phyloP scores from a whole-genome alignment of 2,329 filamentous ascomycete genomes.

The Ascochyta koolunga region DNA sequence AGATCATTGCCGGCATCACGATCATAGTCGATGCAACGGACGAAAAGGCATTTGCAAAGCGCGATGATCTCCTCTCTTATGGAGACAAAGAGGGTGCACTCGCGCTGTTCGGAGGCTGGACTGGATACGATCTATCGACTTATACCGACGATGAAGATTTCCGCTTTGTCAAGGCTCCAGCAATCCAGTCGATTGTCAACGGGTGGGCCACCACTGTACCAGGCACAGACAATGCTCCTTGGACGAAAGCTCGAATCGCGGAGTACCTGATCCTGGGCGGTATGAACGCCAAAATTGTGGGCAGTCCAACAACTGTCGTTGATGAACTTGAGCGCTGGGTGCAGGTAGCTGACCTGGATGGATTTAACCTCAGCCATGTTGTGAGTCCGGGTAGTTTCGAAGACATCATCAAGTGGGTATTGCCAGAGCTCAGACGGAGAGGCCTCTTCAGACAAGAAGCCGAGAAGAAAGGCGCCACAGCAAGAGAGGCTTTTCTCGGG shows the following conservation, averaged over 20 bases:
- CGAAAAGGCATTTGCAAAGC: constrained; percentile 67
- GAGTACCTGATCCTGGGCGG: constrained; percentile 70
- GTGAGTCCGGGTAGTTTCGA: not conserved
- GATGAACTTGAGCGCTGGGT: constrained; percentile 1
- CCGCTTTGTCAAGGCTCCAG: not conserved
- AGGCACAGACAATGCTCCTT: constrained; percentile 57
- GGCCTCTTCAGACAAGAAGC: not conserved
- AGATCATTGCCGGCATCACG: not conserved
- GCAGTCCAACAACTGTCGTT: not conserved
- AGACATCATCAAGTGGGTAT: not conserved
- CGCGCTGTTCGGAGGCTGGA: constrained; percentile 75
- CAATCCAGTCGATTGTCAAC: constrained; percentile 15
- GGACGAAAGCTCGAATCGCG: constrained; percentile 71
- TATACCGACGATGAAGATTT: constrained; percentile 44
- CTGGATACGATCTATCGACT: constrained; percentile 64
- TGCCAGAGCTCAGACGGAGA: constrained; percentile 1
- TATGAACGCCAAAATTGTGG: constrained; percentile 56
- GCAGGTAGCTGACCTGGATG: not conserved
- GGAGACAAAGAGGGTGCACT: constrained; percentile 65
- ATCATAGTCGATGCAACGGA: constrained; percentile 62
- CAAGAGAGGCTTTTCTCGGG: not conserved
- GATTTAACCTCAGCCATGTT: not conserved
- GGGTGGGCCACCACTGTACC: constrained; percentile 20
- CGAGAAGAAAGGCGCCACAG: not conserved
- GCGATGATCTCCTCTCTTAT: constrained; percentile 56